phyloP scores from a whole-genome alignment of 441 rosid genomes.

The Rhodomyrtus psidioides region DNA sequence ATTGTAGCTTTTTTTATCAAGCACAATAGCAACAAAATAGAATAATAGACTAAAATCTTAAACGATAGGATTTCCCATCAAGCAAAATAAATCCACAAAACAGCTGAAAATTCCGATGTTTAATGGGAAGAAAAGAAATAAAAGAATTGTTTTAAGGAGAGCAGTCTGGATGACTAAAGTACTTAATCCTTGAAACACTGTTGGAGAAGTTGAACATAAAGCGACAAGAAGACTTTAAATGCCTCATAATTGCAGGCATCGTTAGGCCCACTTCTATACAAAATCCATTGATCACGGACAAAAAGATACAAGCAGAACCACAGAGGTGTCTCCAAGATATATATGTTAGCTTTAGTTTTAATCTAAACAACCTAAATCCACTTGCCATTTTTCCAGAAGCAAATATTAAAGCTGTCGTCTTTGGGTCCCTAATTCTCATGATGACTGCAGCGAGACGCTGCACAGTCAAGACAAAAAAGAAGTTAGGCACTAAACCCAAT shows the following conservation, averaged over 20 bases:
- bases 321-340: background rate
- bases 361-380: background rate
- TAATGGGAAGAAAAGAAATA: background rate
- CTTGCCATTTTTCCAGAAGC: slow-evolving; percentile 87
- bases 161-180: background rate
- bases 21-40: background rate
- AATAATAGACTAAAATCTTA: background rate
- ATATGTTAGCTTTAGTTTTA: background rate
- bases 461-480: background rate
- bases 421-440: slow-evolving; percentile 81
- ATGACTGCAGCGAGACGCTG: slow-evolving; percentile 94
- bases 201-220: background rate
- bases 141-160: background rate
- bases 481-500: background rate
- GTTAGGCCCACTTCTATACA: background rate
- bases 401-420: slow-evolving; percentile 78
- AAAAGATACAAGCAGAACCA: background rate
- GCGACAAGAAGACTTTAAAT: background rate
- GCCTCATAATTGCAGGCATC: background rate
- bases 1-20: background rate
- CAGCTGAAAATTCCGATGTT: background rate
- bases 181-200: background rate
- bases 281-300: background rate
- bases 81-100: background rate
- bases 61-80: background rate